These are phyloP conservation scores for Lasiodiplodia theobromae DNA, from an alignment of 2,329 filamentous ascomycete genomes.

Conservation along the genomic window DNA sequence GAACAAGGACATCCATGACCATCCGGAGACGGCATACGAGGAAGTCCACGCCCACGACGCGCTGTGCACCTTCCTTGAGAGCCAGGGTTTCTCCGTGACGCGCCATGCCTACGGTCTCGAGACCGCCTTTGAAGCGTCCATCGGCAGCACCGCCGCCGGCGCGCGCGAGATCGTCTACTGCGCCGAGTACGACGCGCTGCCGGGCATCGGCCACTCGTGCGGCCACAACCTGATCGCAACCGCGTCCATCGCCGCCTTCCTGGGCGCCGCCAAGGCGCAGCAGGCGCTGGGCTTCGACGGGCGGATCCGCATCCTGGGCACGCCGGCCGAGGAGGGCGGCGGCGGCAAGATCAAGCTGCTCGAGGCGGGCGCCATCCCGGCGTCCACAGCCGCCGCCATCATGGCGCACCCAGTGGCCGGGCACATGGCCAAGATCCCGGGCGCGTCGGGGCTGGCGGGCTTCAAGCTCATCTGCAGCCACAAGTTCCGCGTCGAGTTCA, in stretches of 20 bases:
- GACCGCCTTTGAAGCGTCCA: constrained; percentile 44
- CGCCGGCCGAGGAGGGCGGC: constrained; percentile 62
- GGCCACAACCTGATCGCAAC: constrained; percentile 64
- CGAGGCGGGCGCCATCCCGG: constrained; percentile 50
- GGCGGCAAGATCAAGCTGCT: constrained; percentile 60
- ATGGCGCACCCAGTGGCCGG: constrained; percentile 40
- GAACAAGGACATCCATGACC: constrained; percentile 35
- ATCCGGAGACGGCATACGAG: constrained; percentile 37
- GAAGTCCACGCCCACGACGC: constrained; percentile 38
- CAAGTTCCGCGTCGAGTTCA: constrained; percentile 34
- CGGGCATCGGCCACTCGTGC: constrained; percentile 61
- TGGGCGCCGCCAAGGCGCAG: constrained; percentile 57
- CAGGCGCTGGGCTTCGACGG: constrained; percentile 52
- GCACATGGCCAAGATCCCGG: constrained; percentile 33
- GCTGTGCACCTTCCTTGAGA: constrained; percentile 34
- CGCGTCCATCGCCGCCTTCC: constrained; percentile 55
- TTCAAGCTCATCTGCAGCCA: constrained; percentile 31
- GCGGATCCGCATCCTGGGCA: constrained; percentile 58
- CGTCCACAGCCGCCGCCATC: constrained; percentile 36
- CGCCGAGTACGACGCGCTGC: constrained; percentile 59
- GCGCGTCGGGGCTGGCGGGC: constrained; percentile 35
- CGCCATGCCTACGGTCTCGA: constrained; percentile 44
- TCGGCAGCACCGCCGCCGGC: constrained; percentile 37
- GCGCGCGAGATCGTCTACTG: constrained; percentile 53
- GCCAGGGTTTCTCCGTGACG: constrained; percentile 36